Percentiles rank a stretch among this genome's conserved stretches.
Conservation (phyloP, 2,329 filamentous ascomycete genomes). For the Scytalidium lignicola region DNA sequence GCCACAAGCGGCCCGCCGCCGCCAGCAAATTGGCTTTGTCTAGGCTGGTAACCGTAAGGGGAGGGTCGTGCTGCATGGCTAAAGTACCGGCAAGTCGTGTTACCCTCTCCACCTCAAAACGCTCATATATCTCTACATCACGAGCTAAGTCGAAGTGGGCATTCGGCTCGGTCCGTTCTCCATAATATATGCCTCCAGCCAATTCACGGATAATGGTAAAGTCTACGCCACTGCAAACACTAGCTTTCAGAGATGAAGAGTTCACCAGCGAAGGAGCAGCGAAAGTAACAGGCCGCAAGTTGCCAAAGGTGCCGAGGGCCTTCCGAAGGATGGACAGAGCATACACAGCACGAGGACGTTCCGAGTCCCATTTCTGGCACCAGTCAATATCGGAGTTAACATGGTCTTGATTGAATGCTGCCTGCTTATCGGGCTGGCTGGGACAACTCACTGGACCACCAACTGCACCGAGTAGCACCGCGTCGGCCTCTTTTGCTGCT, state of each 20-base stretch:
- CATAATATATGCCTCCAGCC: slow-evolving; percentile 89
- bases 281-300: slow-evolving; percentile 87
- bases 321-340: slow-evolving; percentile 82
- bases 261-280: slow-evolving; percentile 86
- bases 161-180: slow-evolving; percentile 71
- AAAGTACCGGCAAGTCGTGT: slow-evolving; percentile 73
- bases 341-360: slow-evolving; percentile 58
- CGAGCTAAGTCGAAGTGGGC: slow-evolving; percentile 63
- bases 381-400: no score
- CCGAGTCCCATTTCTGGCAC: slow-evolving; percentile 59
- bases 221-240: slow-evolving; percentile 79
- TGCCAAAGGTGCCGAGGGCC: slow-evolving; percentile 70
- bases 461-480: slow-evolving; percentile 83
- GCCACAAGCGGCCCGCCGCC: slow-evolving; percentile 18
- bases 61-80: slow-evolving; percentile 67
- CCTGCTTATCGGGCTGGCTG: no score
- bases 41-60: slow-evolving; percentile 34
- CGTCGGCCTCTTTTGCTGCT: slow-evolving; percentile 76
- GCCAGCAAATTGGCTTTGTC: slow-evolving; percentile 25
- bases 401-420: no score
- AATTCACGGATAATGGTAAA: slow-evolving; percentile 86
- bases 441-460: no score
- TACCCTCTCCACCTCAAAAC: slow-evolving; percentile 78
- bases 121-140: slow-evolving; percentile 80
- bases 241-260: slow-evolving; percentile 75